Percentiles rank a stretch among this genome's conserved stretches.
These are phyloP conservation scores for Candida sanyaensis DNA, from an alignment of 1,139 yeast genomes.

Conservation along the genomic window DNA sequence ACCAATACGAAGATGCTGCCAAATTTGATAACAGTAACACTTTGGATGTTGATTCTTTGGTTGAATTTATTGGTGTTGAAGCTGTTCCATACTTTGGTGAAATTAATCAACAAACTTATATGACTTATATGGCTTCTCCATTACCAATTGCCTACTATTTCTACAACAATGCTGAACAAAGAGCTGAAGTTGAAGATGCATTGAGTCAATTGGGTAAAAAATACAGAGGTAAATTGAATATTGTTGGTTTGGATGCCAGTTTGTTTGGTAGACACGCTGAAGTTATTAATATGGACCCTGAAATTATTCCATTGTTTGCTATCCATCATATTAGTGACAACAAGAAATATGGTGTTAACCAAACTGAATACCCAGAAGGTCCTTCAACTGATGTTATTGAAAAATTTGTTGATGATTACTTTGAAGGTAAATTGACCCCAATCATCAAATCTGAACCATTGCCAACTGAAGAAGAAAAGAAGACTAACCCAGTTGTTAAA, in stretches of 20 bases:
- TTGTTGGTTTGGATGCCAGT: slow-evolving; percentile 85
- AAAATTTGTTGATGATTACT: slow-evolving; percentile 63
- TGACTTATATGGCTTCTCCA: slow-evolving; percentile 68
- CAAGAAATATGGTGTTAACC: slow-evolving; percentile 73
- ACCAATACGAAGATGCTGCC: slow-evolving; percentile 31
- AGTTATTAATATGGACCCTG: slow-evolving; percentile 77
- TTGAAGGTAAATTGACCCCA: slow-evolving; percentile 67
- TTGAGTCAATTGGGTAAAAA: slow-evolving; percentile 69
- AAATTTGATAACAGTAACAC: slow-evolving; percentile 21
- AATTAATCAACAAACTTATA: slow-evolving; percentile 79
- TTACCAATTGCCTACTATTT: slow-evolving; percentile 88
- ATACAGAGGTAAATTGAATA: slow-evolving; percentile 78
- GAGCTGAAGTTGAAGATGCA: slow-evolving; percentile 51
- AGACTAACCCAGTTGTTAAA: slow-evolving; percentile 70
- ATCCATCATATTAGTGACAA: slow-evolving; percentile 72
- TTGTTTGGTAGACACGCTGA: slow-evolving; percentile 88
- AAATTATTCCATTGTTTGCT: slow-evolving; percentile 87
- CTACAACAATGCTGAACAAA: slow-evolving; percentile 70
- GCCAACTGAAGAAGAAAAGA: slow-evolving; percentile 67
- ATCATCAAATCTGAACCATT: slow-evolving; percentile 82
- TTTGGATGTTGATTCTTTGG: slow-evolving; percentile 36
- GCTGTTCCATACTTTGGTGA: slow-evolving; percentile 90
- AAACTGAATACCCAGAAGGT: slow-evolving; percentile 41
- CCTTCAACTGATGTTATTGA: slow-evolving; percentile 47
- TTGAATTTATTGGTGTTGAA: slow-evolving; percentile 64